phyloP scores from a whole-genome alignment of 2,329 filamentous ascomycete genomes.

The Fusarium sp. region DNA sequence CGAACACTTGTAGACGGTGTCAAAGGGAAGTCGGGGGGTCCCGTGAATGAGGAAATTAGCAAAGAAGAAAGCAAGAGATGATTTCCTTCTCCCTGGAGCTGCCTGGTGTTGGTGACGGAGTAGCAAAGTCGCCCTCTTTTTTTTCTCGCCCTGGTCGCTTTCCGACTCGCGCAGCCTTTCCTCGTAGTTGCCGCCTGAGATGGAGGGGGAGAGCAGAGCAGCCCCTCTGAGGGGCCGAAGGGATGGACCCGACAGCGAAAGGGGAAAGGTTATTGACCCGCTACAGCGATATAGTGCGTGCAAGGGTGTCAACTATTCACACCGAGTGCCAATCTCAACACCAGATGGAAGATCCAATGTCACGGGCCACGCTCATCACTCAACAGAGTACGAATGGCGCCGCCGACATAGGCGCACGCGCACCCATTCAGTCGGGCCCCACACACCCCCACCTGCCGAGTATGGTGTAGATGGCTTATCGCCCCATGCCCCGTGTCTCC shows the following conservation, averaged over 20 bases:
- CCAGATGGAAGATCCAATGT: not conserved
- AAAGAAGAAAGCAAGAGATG: not conserved
- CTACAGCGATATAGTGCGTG: conserved; percentile 8
- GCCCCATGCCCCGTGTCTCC: conserved; percentile 22
- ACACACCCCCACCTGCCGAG: conserved; percentile 37
- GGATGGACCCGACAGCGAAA: conserved; percentile 6
- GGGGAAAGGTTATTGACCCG: conserved; percentile 10
- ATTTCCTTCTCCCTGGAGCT: conserved; percentile 10
- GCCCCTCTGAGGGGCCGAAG: conserved; percentile 20
- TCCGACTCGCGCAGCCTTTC: conserved; percentile 16
- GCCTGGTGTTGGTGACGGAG: conserved; percentile 14
- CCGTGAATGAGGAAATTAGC: not conserved
- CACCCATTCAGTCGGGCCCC: conserved; percentile 16
- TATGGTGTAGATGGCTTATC: conserved; percentile 28
- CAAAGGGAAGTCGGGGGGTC: not conserved
- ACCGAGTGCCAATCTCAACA: conserved; percentile 25
- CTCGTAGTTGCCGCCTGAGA: conserved; percentile 23
- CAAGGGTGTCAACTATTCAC: not conserved
- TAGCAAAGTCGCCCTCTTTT: conserved; percentile 3
- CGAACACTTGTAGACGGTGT: not conserved
- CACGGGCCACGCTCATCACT: conserved; percentile 19
- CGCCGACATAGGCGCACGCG: conserved; percentile 17
- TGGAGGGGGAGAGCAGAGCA: conserved; percentile 6
- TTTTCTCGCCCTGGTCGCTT: conserved; percentile 25
- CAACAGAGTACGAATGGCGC: conserved; percentile 5